Base-by-base conservation (phyloP, 2,329 filamentous ascomycete genomes). In the Paecilomyces fulvus region DNA sequence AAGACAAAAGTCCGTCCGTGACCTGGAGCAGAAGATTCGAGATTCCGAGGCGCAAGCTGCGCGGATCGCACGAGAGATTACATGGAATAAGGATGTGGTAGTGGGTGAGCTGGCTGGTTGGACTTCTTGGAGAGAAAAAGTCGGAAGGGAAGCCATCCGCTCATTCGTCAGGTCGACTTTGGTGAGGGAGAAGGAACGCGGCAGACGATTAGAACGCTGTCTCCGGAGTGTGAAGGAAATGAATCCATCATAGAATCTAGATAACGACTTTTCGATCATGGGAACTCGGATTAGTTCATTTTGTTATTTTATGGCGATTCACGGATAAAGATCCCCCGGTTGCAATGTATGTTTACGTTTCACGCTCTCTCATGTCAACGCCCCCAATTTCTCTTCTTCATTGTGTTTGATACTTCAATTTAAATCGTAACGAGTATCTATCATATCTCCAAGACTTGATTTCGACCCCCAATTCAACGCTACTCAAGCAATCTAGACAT, bases 41-140 rank as follows among this genome's bases (percentile, higher is more conserved):
- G 85, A 86, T 60, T 84, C 83, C 21, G 83, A 86, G 60, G 73
- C 79, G 17, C 90, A 96, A 68, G 82, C 89, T 10, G 83, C 86
- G 20, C 82, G 84, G 49, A 73, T 96, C n/a, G 86, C 87, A 0
- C 84, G 84, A 53, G 94, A 99, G 72, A 77, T 99, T 55, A 79
- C 90, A 52, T 96, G 94, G 71, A 96, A 92, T 51, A 92, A 96
- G 74, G 90, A 95, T 71, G 90, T 92, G 12, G 92, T 97, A 23
- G 92, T 95, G 6, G 82, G 85, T 1, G 94, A 99, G 75, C 73
- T 99, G 56, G 94, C 94, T 0, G 91, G 89, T 14, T 99, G 94
- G 90, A 92, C 96, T 67, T 90, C 95, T 46, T 83, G 91, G 76
- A 85, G 95, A 66, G 89, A 90, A 62, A 84, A 83, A 65, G 84